Evolutionary conservation across 1,139 yeast species (phyloP), one percentile per base, ranked within the genome.

Genomic region (Suhomyces yuchorum): DNA sequence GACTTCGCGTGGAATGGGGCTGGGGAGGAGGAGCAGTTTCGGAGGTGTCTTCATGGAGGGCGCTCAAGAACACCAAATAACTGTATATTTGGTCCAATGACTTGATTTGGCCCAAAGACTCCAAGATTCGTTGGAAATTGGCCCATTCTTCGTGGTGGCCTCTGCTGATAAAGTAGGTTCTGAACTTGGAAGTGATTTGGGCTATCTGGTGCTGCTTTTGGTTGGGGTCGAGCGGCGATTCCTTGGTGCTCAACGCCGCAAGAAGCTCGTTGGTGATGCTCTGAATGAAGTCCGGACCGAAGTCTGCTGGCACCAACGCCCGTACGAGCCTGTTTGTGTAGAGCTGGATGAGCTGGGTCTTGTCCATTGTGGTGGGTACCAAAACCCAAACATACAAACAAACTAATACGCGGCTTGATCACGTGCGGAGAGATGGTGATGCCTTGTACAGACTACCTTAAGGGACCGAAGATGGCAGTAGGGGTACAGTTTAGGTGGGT

Each of bases 281-380:
- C 42, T 70, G 70, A 2, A 61, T 57, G 49, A 69, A 74, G 36
- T 70, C 77, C 2, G 67, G 67, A 0, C 78, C 77, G 44, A 72
- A 63, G 37, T 71, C 77, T 0, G 57, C 40, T 2, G 81, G 80
- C 0, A 74, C 65, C 33, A 75, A 56, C 11, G 76, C 61, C 47
- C 63, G 65, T 40, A 73, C 77, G 36, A 76, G 60, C 28, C 80
- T 60, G 36, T 65, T 66, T 34, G 70, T 55, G 50, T 75, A 74
- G 17, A 71, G 57, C 55, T 59, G 63, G 22, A 71, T 60, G 43
- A 72, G 60, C 51, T 72, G 78, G 44, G 60, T 56, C 40, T 65
- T 59, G 52, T 68, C 73, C 46, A 71, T 62, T 18, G 63, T 33
- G 35, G 12, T 24, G 33, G 62, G 17, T 20, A 34, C 20, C 35